Percentiles rank a stretch among this genome's conserved stretches.
Evolutionary conservation across 352 stramenopile species (phyloP).

Genomic region (Hyaloperonospora arabidopsidis): DNA sequence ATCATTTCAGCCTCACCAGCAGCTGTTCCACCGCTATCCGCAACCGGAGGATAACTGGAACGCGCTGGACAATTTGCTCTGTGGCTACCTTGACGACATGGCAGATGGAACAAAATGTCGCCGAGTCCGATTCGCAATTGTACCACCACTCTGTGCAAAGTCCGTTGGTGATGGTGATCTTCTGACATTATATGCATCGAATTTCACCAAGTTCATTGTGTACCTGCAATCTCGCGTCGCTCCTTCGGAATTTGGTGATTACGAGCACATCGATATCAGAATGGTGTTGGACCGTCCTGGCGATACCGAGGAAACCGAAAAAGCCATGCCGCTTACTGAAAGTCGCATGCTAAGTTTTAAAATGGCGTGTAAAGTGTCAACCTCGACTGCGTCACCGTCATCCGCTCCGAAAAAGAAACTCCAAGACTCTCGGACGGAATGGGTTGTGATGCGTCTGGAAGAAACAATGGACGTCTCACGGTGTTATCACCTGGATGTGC

Average conservation of each 20-base stretch:
- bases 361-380: conserved; percentile 26
- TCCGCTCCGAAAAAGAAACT: conserved; percentile 9
- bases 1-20: conserved; percentile 63
- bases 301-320: conserved; percentile 1
- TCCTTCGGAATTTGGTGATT: conserved; percentile 37
- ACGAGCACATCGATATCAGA: conserved; percentile 45
- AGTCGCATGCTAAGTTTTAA: conserved; percentile 47
- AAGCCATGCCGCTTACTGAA: conserved; percentile 7
- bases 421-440: conserved; percentile 56
- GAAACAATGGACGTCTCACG: conserved; percentile 47
- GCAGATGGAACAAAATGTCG: conserved; percentile 59
- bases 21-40: conserved; percentile 64
- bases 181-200: conserved; percentile 30
- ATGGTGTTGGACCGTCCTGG: conserved; percentile 26
- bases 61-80: conserved; percentile 62
- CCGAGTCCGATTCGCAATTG: conserved; percentile 60
- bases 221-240: conserved; percentile 54
- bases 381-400: conserved; percentile 16
- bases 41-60: conserved; percentile 78
- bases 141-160: conserved; percentile 29
- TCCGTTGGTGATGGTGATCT: conserved; percentile 9
- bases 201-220: conserved; percentile 57
- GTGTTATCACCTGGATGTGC: conserved; percentile 65
- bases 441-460: conserved; percentile 64
- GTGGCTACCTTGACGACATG: conserved; percentile 72